These are phyloP conservation scores for Elsinoe perseae DNA, from an alignment of 2,329 filamentous ascomycete genomes.

Conservation along the genomic window DNA sequence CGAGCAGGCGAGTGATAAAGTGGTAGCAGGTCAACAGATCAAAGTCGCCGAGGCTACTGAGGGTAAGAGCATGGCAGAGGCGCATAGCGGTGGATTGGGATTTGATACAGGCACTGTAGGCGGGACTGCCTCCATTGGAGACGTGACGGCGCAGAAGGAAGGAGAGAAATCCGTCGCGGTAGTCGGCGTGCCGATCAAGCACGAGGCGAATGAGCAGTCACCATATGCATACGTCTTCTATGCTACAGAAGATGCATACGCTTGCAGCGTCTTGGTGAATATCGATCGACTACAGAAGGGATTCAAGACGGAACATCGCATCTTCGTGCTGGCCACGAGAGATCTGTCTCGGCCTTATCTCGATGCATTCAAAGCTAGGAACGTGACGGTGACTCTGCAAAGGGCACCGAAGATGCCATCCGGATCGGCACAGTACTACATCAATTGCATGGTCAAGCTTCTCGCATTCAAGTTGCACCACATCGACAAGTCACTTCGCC, in stretches of 20 bases:
- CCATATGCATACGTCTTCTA: constrained; percentile 27
- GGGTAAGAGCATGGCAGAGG: background rate
- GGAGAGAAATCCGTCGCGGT: background rate
- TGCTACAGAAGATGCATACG: constrained; percentile 25
- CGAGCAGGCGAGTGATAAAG: background rate
- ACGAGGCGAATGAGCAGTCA: background rate
- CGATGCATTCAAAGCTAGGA: constrained; percentile 17
- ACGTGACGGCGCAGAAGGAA: background rate
- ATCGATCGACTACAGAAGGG: constrained; percentile 23
- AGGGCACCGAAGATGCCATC: constrained; percentile 21
- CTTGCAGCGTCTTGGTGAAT: constrained; percentile 27
- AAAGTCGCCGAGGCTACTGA: background rate
- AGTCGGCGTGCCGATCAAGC: background rate
- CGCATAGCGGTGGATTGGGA: background rate
- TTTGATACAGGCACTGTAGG: background rate
- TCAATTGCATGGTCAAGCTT: constrained; percentile 26
- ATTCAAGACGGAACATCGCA: constrained; percentile 21
- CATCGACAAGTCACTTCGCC: constrained; percentile 21
- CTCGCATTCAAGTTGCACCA: constrained; percentile 26
- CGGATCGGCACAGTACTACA: constrained; percentile 21
- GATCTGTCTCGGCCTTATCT: constrained; percentile 21
- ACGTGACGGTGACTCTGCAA: constrained; percentile 22
- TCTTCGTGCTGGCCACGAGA: constrained; percentile 24
- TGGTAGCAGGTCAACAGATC: background rate
- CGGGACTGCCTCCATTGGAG: background rate